Evolutionary conservation across 371 early-diverging fungal genomes (phyloP).

Genomic region (Saksenaea vasiformis): DNA sequence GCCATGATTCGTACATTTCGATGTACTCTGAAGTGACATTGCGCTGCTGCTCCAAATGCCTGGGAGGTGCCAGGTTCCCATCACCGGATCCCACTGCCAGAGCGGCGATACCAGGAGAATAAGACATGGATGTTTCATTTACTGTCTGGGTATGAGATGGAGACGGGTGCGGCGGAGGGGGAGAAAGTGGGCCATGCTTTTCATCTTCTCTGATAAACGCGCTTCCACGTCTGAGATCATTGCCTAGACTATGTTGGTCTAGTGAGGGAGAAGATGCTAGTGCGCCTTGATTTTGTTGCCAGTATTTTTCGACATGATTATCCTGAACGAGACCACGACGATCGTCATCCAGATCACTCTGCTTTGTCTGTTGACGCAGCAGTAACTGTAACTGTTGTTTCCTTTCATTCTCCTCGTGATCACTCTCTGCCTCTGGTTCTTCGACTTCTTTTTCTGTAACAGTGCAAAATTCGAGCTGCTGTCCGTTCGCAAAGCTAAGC

Average conservation of each 20-base stretch:
- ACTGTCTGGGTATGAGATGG: background rate
- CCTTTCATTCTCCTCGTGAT: background rate
- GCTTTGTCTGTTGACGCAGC: background rate
- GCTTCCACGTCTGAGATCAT: background rate
- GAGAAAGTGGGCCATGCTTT: background rate
- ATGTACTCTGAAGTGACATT: slow-evolving; percentile 2
- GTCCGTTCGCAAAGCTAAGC: slow-evolving; percentile 3
- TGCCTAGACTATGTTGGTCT: background rate
- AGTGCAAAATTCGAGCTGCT: slow-evolving; percentile 10
- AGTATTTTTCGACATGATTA: slow-evolving; percentile 16
- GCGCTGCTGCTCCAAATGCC: background rate
- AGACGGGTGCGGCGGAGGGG: background rate
- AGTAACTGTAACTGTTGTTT: background rate
- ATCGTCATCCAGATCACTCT: slow-evolving; percentile 6
- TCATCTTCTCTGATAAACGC: background rate
- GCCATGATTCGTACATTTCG: slow-evolving; percentile 8
- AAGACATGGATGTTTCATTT: background rate
- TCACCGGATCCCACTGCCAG: background rate
- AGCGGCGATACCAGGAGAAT: background rate
- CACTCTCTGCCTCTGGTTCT: slow-evolving; percentile 9
- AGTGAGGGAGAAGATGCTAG: background rate
- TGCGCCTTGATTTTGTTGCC: background rate
- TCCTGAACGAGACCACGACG: slow-evolving; percentile 5
- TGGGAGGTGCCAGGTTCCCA: background rate
- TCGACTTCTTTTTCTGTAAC: slow-evolving; percentile 11